phyloP scores from a whole-genome alignment of 345 rosid species.

The Syzygium aromaticum region DNA sequence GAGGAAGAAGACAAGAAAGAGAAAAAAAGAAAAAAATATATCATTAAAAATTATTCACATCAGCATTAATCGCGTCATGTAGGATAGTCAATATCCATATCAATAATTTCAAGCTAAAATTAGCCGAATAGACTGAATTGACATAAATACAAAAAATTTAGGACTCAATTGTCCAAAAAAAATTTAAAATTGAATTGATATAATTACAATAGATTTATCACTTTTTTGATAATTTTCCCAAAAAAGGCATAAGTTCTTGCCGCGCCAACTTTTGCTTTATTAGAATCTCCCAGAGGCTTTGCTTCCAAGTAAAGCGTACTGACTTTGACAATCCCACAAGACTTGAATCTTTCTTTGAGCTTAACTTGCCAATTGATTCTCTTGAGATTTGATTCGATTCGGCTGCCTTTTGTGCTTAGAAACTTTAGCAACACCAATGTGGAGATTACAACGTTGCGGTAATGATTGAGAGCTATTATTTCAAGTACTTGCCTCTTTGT shows the following conservation, averaged over 20 bases:
- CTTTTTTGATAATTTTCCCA: no score
- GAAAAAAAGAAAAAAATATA: no score
- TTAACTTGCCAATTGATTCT: neutral
- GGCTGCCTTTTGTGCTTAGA: neutral
- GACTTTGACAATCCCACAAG: neutral
- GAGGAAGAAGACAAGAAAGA: no score
- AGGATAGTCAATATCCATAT: no score
- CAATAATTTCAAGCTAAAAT: no score
- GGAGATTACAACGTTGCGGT: neutral
- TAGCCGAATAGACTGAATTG: no score
- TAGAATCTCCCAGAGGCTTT: neutral
- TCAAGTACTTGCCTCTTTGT: neutral
- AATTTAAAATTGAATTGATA: no score
- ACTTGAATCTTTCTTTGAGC: neutral
- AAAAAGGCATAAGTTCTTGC: neutral
- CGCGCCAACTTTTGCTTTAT: neutral
- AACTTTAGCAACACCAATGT: neutral
- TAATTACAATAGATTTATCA: no score
- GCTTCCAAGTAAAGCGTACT: neutral
- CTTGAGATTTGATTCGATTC: neutral
- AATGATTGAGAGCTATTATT: neutral
- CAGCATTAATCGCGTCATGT: no score
- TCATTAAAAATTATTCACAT: no score
- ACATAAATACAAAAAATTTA: no score
- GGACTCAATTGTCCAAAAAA: no score